A percentile compares a stretch with the other conserved stretches of the same genome.
Evolutionary conservation across 2,329 filamentous ascomycete species (phyloP).

Genomic region (Stachybotrys chartarum): DNA sequence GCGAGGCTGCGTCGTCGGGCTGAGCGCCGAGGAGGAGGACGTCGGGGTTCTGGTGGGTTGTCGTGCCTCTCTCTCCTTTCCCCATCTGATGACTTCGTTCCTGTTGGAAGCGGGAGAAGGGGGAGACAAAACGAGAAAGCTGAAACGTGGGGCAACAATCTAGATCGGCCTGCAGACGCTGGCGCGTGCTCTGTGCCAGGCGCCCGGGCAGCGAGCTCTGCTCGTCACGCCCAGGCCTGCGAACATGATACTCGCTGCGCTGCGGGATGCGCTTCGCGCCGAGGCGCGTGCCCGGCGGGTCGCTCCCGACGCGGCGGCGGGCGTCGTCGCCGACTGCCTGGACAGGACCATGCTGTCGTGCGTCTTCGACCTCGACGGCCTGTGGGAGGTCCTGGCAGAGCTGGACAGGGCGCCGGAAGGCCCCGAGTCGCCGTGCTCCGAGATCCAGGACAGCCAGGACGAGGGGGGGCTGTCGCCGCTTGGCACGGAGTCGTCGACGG

Average conservation of each 20-base stretch:
- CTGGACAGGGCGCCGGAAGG: constrained; percentile 30
- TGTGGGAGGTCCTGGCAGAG: constrained; percentile 50
- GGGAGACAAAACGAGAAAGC: not conserved
- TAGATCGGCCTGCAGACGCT: constrained; percentile 43
- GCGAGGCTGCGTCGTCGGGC: constrained; percentile 43
- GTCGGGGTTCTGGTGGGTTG: constrained; percentile 38
- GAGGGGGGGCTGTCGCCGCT: constrained; percentile 16
- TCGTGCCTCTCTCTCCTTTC: not conserved
- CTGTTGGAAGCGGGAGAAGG: not conserved
- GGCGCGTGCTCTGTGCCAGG: constrained; percentile 28
- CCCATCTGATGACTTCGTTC: too few relatives aligned
- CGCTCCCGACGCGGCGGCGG: constrained; percentile 8
- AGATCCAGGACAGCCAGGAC: constrained; percentile 27
- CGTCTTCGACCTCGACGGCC: constrained; percentile 51
- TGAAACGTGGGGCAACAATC: too few relatives aligned
- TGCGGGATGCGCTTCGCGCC: constrained; percentile 30
- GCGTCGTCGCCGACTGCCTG: constrained; percentile 29
- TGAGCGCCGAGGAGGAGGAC: constrained; percentile 46
- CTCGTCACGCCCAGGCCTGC: constrained; percentile 43
- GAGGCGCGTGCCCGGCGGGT: constrained; percentile 4
- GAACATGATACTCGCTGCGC: constrained; percentile 28
- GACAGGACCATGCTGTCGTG: constrained; percentile 46
- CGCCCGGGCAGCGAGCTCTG: constrained; percentile 21
- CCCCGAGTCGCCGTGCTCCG: constrained; percentile 6
- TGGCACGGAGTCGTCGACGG: not conserved